Evolutionary conservation across 345 rosid species (phyloP).

Genomic region (Noccaea bulbosa): DNA sequence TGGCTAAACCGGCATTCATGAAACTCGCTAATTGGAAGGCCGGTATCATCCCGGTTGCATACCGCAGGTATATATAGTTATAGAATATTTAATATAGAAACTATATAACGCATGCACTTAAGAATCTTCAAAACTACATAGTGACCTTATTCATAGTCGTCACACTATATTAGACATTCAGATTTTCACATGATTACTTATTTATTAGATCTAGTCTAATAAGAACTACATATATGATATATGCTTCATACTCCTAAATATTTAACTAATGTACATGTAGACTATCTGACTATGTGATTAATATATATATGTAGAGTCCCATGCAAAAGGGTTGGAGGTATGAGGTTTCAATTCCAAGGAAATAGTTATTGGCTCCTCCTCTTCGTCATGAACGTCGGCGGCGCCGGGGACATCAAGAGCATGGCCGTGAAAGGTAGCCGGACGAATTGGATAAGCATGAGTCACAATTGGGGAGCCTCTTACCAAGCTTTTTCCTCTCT

Average conservation of each 20-base stretch:
- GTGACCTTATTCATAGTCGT: neutral
- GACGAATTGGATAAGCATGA: constrained; percentile 84
- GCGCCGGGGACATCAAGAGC: constrained; percentile 65
- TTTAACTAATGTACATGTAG: neutral
- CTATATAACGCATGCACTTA: too few relatives aligned
- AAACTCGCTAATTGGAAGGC: constrained; percentile 58
- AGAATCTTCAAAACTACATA: too few relatives aligned
- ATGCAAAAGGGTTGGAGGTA: constrained; percentile 78
- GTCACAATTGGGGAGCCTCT: constrained; percentile 94
- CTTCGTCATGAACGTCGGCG: constrained; percentile 66
- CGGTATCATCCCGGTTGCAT: constrained; percentile 65
- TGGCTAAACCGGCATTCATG: constrained; percentile 64
- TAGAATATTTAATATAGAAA: too few relatives aligned
- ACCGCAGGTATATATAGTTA: constrained; percentile 54
- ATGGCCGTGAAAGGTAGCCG: constrained; percentile 73
- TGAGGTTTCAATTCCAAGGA: constrained; percentile 62
- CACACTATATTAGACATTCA: neutral
- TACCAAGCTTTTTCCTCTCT: constrained; percentile 84
- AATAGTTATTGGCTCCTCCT: constrained; percentile 70
- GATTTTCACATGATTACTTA: neutral
- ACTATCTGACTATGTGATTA: constrained; percentile 15
- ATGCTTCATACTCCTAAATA: neutral
- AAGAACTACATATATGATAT: neutral
- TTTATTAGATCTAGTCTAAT: neutral
- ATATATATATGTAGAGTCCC: constrained; percentile 55